Conservation (phyloP, 176 grass and related monocot genomes). For the Bonia amplexicaulis region DNA sequence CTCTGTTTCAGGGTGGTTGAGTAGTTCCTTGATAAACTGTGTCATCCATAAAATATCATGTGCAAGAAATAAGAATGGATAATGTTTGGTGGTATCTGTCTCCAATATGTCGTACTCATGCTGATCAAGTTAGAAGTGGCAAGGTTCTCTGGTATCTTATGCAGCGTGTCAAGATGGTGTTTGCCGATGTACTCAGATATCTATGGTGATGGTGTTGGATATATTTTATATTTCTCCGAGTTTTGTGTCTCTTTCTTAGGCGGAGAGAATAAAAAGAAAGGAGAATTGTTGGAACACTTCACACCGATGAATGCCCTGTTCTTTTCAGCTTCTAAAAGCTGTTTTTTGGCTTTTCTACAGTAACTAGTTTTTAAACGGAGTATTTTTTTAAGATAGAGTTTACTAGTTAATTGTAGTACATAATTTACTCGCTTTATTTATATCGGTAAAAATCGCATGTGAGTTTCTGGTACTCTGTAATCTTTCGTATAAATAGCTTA, state of each 20-base stretch:
- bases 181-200: background rate
- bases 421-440: too few relatives aligned
- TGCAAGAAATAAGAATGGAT: conserved; percentile 7
- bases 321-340: too few relatives aligned
- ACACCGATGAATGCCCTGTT: background rate
- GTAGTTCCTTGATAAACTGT: background rate
- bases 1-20: background rate
- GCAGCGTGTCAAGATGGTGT: background rate
- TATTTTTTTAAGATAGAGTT: too few relatives aligned
- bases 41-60: background rate
- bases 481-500: too few relatives aligned
- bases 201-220: background rate
- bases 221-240: background rate
- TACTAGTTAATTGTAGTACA: too few relatives aligned
- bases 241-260: background rate
- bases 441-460: too few relatives aligned
- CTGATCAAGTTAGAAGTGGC: background rate
- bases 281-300: background rate
- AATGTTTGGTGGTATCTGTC: background rate
- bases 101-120: background rate
- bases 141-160: background rate
- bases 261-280: background rate
- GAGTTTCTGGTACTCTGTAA: too few relatives aligned
- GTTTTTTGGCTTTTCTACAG: too few relatives aligned
- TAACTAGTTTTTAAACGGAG: too few relatives aligned